phyloP scores from a whole-genome alignment of 2,329 filamentous ascomycete species.

The Aciculosporium take region DNA sequence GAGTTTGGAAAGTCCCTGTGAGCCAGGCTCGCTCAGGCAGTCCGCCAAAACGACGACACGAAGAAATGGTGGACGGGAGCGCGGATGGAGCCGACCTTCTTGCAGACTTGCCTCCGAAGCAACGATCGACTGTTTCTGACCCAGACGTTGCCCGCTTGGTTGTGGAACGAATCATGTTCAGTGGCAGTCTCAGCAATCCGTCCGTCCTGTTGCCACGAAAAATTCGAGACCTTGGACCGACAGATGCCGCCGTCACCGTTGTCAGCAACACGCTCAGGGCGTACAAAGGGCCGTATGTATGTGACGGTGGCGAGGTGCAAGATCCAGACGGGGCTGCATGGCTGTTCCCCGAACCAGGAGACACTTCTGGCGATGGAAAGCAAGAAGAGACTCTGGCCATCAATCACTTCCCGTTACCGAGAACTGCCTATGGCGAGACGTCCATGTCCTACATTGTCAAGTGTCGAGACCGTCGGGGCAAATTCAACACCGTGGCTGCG shows the following conservation, averaged over 20 bases:
- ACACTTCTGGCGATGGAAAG: conserved; percentile 5
- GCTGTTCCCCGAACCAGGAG: conserved; percentile 12
- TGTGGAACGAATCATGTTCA: conserved; percentile 23
- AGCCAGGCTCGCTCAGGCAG: conserved; percentile 18
- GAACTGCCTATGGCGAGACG: conserved; percentile 47
- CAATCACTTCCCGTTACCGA: conserved; percentile 39
- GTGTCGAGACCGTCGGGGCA: conserved; percentile 61
- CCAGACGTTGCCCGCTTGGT: conserved; percentile 17
- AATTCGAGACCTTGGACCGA: conserved; percentile 15
- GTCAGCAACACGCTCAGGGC: conserved; percentile 48
- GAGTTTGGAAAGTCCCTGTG: conserved; percentile 67
- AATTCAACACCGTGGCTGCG: conserved; percentile 57
- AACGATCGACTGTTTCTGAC: conserved; percentile 13
- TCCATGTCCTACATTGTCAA: conserved; percentile 81
- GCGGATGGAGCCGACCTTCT: neutral
- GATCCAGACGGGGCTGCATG: conserved; percentile 15
- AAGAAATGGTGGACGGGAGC: conserved; percentile 8
- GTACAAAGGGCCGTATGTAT: conserved; percentile 48
- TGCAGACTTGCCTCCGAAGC: conserved; percentile 3
- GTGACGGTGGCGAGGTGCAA: conserved; percentile 9
- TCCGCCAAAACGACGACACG: conserved; percentile 20
- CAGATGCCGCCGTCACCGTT: conserved; percentile 40
- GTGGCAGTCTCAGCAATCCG: conserved; percentile 14
- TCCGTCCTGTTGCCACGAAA: conserved; percentile 13
- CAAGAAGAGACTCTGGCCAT: conserved; percentile 11